Conservation (phyloP, 108 stramenopile genomes). For the Skeletonema menzelii region DNA sequence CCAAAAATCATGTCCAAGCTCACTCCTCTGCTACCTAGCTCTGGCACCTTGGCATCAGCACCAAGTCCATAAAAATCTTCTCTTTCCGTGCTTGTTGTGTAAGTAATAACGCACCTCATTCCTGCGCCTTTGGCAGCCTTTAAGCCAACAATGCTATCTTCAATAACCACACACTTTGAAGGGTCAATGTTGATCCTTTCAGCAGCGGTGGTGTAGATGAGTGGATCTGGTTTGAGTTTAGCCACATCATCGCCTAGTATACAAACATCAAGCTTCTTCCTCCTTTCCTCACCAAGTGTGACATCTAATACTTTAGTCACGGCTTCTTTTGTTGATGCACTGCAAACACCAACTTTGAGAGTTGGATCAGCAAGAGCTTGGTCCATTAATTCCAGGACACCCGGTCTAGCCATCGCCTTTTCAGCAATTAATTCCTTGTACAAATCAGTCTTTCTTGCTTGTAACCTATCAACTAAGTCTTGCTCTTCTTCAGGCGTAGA, state of each 20-base stretch:
- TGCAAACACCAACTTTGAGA: constrained; percentile 89
- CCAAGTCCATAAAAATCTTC: constrained; percentile 86
- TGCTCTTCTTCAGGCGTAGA: constrained; percentile 61
- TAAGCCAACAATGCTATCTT: constrained; percentile 87
- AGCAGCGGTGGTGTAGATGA: constrained; percentile 83
- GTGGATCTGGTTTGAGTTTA: constrained; percentile 84
- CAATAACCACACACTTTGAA: constrained; percentile 79
- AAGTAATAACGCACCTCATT: constrained; percentile 89
- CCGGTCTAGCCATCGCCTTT: constrained; percentile 75
- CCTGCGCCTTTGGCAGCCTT: constrained; percentile 87
- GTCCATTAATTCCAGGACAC: constrained; percentile 86
- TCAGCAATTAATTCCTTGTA: constrained; percentile 77
- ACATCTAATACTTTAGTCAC: constrained; percentile 79
- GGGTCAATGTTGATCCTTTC: constrained; percentile 65
- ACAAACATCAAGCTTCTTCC: constrained; percentile 74
- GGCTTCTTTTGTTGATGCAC: constrained; percentile 85
- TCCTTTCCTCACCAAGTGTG: constrained; percentile 75
- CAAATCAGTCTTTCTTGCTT: constrained; percentile 83
- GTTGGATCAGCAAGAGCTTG: constrained; percentile 77
- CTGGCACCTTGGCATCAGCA: constrained; percentile 79
- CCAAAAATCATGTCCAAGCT: constrained; percentile 74
- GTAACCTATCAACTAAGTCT: constrained; percentile 77
- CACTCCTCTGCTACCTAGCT: constrained; percentile 69
- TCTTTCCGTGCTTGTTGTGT: constrained; percentile 73
- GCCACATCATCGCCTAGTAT: constrained; percentile 89